Evolutionary conservation across 1,284 basidiomycete species (phyloP).

Genomic region (Sporisorium exsertum): DNA sequence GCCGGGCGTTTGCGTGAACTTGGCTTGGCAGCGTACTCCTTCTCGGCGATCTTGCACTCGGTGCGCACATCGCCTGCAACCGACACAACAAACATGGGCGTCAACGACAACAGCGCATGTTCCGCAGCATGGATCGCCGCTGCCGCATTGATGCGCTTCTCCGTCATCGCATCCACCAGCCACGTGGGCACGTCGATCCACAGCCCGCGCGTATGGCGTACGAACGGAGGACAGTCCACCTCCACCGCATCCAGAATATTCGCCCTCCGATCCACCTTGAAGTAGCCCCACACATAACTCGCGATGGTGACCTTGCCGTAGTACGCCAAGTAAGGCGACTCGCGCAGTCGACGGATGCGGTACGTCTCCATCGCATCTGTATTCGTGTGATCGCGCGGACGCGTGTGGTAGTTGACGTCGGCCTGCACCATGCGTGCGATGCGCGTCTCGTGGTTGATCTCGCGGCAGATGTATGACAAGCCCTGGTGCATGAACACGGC

Average conservation of each 20-base stretch:
- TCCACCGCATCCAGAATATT: constrained; percentile 83
- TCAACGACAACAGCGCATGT: constrained; percentile 81
- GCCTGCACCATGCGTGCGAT: constrained; percentile 78
- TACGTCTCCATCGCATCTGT: constrained; percentile 82
- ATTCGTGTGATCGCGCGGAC: constrained; percentile 75
- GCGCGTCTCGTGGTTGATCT: constrained; percentile 83
- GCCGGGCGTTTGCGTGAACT: constrained; percentile 81
- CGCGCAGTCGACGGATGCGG: constrained; percentile 79
- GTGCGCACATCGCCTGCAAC: constrained; percentile 78
- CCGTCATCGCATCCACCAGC: constrained; percentile 73
- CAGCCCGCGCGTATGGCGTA: constrained; percentile 80
- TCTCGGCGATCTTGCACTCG: constrained; percentile 82
- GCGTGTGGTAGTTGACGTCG: constrained; percentile 86
- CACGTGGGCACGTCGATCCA: constrained; percentile 84
- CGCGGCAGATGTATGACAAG: constrained; percentile 75
- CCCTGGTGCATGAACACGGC: constrained; percentile 71
- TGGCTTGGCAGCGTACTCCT: constrained; percentile 77
- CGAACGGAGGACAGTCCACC: constrained; percentile 82
- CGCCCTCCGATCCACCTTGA: constrained; percentile 67
- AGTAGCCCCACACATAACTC: constrained; percentile 78
- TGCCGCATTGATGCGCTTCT: constrained; percentile 76
- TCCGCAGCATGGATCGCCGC: constrained; percentile 86
- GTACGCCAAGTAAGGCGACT: constrained; percentile 75
- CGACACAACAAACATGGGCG: constrained; percentile 77
- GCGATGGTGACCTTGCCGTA: constrained; percentile 80